Evolutionary conservation across 805 yeast species (phyloP).

Genomic region (Lipomyces starkeyi): DNA sequence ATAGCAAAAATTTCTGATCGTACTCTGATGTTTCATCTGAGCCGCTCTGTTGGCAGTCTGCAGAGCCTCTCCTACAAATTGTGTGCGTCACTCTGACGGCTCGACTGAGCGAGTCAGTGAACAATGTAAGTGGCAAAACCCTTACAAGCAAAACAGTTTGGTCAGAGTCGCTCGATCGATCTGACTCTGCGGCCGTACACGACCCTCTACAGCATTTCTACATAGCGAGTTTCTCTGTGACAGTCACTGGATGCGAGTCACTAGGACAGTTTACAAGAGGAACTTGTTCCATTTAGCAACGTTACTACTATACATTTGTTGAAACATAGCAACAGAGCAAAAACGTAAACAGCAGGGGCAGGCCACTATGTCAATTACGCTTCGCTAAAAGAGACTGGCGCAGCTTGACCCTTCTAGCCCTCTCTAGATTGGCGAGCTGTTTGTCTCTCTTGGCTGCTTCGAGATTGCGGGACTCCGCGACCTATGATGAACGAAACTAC

Average conservation of each 20-base stretch:
- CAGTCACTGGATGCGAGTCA: conserved; percentile 1
- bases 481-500: too few species aligned
- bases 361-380: conserved; percentile 8
- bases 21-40: conserved; percentile 5
- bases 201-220: conserved; percentile 4
- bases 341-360: too few species aligned
- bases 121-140: conserved; percentile 6
- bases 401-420: conserved; percentile 4
- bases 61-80: too few species aligned
- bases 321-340: conserved; percentile 5
- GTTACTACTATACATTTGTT: background rate
- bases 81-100: conserved; percentile 4
- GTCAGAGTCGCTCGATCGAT: conserved; percentile 1
- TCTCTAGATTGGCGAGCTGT: conserved; percentile 6
- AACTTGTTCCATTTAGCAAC: conserved; percentile 4
- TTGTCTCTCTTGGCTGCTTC: background rate
- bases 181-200: background rate
- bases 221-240: conserved; percentile 4
- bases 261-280: conserved; percentile 1
- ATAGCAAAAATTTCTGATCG: conserved; percentile 1
- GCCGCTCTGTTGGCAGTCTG: too few species aligned
- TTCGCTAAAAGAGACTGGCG: conserved; percentile 9
- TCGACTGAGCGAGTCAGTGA: conserved; percentile 4
- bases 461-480: background rate
- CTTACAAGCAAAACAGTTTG: background rate